Percentiles rank a stretch among this genome's conserved stretches.
Evolutionary conservation across 805 yeast genomes (phyloP).

Genomic region (Lachancea mirantina): DNA sequence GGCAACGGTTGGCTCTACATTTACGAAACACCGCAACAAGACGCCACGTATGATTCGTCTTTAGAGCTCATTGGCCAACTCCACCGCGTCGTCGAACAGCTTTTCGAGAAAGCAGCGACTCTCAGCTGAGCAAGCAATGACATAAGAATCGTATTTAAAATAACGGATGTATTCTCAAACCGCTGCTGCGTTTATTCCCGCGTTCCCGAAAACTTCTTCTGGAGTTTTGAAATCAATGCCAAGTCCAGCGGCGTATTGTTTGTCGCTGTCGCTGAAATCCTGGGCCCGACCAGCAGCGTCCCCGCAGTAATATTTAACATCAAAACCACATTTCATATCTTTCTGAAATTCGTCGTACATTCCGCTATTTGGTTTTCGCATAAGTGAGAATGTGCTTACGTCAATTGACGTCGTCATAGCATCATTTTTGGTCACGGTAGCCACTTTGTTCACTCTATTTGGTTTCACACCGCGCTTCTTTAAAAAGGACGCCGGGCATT

Average conservation of each 20-base stretch:
- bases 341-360: conserved; percentile 57
- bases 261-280: conserved; percentile 81
- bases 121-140: conserved; percentile 57
- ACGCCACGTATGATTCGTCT: conserved; percentile 81
- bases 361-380: conserved; percentile 72
- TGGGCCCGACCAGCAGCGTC: conserved; percentile 86
- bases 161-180: neutral
- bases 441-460: neutral
- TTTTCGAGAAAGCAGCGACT: conserved; percentile 88
- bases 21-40: conserved; percentile 82
- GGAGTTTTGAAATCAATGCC: conserved; percentile 59
- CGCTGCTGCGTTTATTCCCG: too few species aligned
- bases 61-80: conserved; percentile 80
- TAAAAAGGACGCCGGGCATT: conserved; percentile 35
- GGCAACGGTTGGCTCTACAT: conserved; percentile 96
- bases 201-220: conserved; percentile 58
- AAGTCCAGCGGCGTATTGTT: conserved; percentile 53
- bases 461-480: conserved; percentile 1
- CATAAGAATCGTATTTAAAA: too few species aligned
- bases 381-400: conserved; percentile 20
- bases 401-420: neutral
- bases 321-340: conserved; percentile 29
- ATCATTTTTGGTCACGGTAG: neutral
- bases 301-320: conserved; percentile 55
- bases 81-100: conserved; percentile 79